phyloP scores from a whole-genome alignment of 345 rosid genomes.

The Citrus glauca region DNA sequence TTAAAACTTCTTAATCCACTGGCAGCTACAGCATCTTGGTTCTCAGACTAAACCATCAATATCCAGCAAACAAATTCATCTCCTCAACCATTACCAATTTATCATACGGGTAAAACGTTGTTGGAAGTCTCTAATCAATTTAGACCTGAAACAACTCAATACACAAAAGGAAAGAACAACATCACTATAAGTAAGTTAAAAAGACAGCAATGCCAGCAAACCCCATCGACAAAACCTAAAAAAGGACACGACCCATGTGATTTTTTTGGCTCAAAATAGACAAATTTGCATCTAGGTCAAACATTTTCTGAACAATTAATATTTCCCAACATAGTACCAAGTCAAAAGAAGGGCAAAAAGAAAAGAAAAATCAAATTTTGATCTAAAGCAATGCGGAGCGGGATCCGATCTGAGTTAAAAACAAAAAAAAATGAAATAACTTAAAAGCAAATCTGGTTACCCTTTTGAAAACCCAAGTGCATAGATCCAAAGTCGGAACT shows the following conservation, averaged over 20 bases:
- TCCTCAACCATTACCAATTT: slow-evolving; percentile 7
- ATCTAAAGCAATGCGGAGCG: slow-evolving; percentile 4
- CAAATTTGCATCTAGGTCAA: slow-evolving; percentile 7
- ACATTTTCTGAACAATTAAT: not conserved
- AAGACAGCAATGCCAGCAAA: slow-evolving; percentile 3
- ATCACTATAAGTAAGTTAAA: not conserved
- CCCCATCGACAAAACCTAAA: not conserved
- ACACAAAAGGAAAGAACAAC: not conserved
- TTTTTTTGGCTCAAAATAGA: not conserved
- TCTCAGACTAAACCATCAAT: slow-evolving; percentile 20
- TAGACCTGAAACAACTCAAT: slow-evolving; percentile 1
- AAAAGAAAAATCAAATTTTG: not conserved
- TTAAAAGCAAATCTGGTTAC: not conserved
- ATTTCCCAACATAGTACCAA: not conserved
- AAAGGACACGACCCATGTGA: not conserved
- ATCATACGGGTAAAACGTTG: not conserved
- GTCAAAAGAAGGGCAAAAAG: not conserved
- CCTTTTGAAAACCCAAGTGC: not conserved
- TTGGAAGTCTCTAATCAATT: not conserved
- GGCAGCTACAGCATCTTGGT: slow-evolving; percentile 13
- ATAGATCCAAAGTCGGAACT: slow-evolving; percentile 8
- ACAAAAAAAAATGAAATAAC: not conserved
- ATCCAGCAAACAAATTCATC: slow-evolving; percentile 3
- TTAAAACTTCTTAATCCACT: not conserved
- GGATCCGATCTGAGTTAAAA: slow-evolving; percentile 17